Base-by-base conservation (phyloP, 306 rosid genomes). In the Prunus dulcis region DNA sequence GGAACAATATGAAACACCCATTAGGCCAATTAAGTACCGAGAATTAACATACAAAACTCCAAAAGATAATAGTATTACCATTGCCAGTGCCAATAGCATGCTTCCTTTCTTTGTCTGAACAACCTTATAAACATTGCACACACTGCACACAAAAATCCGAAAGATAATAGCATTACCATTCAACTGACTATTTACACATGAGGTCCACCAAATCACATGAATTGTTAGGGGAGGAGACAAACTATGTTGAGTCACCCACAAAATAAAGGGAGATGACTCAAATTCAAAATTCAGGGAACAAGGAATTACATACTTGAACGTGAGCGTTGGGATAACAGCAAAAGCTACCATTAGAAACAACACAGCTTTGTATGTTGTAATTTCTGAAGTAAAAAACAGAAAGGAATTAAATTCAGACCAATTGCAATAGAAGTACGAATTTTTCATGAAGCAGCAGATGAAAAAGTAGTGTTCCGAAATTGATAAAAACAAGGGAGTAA, bases 51-150 rank as follows among this genome's bases (percentile, higher is more conserved):
- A 53, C 52, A 83, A 58, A 57, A 17, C 65, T 25, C 67, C 2
- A 32, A 79, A 38, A 56, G 6, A 49, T 64, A 64, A 69, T 64
- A 46, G 30, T 45, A 74, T 79, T 89, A 96, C 99, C 99, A 92
- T 96, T 57, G 98, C 98, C 80, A 96, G 78, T 34, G 98, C 96
- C 77, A 79, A 88, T 38, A 88, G 80, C 93, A 89, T 86, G 87
- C 85, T 92, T 87, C 85, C 91, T 66, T 86, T 96, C 85, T 88
- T 88, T 38, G 90, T 80, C 81, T 84, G 88, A 87, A 96, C 97
- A 80, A 96, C 92, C 81, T 91, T 89, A n/a, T 77, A 67, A 80
- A 89, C 97, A 79, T 88, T 93, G 64, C n/a, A 64, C 65, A 89
- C 86, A 82, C 98, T 96, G 94, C 84, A 87, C 23, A 71, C 38